A percentile compares a stretch with the other conserved stretches of the same genome.
phyloP scores from a whole-genome alignment of 1,284 basidiomycete genomes.

The Marasmius fiardii region DNA sequence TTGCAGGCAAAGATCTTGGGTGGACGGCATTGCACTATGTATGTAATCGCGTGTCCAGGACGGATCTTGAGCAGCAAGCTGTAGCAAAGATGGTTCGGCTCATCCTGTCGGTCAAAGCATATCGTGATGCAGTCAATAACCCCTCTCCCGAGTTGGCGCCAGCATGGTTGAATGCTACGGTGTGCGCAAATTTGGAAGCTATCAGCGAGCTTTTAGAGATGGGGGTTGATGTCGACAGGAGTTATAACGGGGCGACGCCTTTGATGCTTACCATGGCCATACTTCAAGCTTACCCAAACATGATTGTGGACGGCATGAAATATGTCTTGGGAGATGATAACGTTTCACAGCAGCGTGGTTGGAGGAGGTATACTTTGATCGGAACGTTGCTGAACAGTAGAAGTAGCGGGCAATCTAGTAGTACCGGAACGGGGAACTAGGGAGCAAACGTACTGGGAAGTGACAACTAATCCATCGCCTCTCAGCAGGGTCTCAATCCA shows the following conservation, averaged over 20 bases:
- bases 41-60: not conserved
- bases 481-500: too few species aligned
- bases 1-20: not conserved
- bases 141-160: not conserved
- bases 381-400: not conserved
- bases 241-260: not conserved
- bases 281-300: not conserved
- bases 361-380: not conserved
- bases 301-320: not conserved
- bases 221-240: not conserved
- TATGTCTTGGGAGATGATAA: not conserved
- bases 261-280: not conserved
- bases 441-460: too few species aligned
- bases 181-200: constrained; percentile 8
- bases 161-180: not conserved
- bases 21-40: constrained; percentile 1
- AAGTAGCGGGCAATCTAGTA: too few species aligned
- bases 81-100: not conserved
- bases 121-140: not conserved
- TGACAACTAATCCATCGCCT: too few species aligned
- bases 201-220: constrained; percentile 5
- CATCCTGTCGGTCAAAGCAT: not conserved
- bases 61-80: constrained; percentile 1
- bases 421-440: too few species aligned
- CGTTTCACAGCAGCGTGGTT: not conserved